Percentiles rank a stretch among this genome's conserved stretches.
These are phyloP conservation scores for Gynandropsis gynandra DNA, from an alignment of 345 rosid species.

Conservation along the genomic window DNA sequence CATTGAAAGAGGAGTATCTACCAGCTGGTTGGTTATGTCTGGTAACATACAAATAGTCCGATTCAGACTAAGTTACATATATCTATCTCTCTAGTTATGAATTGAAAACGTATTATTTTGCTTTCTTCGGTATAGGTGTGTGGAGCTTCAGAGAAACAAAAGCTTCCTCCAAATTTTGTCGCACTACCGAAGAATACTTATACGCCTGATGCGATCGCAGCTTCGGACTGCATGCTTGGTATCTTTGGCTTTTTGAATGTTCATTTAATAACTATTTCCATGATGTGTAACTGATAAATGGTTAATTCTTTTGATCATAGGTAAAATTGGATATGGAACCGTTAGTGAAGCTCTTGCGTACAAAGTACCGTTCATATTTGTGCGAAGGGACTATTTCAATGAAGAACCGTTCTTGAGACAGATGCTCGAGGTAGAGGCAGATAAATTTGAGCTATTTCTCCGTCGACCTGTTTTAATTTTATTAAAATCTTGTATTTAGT, in stretches of 20 bases:
- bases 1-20: constrained; percentile 62
- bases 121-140: constrained; percentile 47
- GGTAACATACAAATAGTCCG: constrained; percentile 38
- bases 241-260: too few species aligned
- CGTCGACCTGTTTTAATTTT: background rate
- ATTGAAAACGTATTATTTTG: background rate
- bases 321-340: constrained; percentile 94
- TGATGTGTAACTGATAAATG: background rate
- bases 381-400: constrained; percentile 87
- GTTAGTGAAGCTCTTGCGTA: constrained; percentile 88
- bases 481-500: background rate
- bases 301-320: constrained; percentile 27
- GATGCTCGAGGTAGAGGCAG: constrained; percentile 67
- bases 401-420: constrained; percentile 93
- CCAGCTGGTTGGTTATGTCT: constrained; percentile 87
- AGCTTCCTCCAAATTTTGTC: constrained; percentile 75
- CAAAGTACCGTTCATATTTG: constrained; percentile 86
- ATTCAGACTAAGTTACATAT: background rate
- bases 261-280: background rate
- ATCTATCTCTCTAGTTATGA: background rate
- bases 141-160: constrained; percentile 72
- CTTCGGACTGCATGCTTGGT: constrained; percentile 98
- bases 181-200: constrained; percentile 74
- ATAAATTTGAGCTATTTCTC: background rate
- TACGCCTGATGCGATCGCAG: constrained; percentile 88